These are phyloP conservation scores for Serendipita indica DNA, from an alignment of 768 basidiomycete genomes.

Conservation along the genomic window DNA sequence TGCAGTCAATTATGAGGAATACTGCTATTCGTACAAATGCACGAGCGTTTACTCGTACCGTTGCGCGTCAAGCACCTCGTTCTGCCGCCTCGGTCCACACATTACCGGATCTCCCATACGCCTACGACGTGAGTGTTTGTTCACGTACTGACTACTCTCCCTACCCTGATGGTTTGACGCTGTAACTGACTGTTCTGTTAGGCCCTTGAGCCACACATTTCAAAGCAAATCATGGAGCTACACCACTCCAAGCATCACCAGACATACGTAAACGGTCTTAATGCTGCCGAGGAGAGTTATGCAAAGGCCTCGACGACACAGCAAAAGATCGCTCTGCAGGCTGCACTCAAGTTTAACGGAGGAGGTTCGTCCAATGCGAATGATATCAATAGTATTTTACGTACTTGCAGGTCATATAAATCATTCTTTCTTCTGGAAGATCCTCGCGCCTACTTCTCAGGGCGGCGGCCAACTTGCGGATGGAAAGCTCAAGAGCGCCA, in stretches of 20 bases:
- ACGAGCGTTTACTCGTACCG: conserved; percentile 30
- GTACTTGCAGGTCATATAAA: conserved; percentile 70
- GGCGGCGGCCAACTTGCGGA: conserved; percentile 50
- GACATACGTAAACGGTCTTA: conserved; percentile 87
- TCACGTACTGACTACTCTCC: conserved; percentile 7
- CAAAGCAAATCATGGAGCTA: conserved; percentile 81
- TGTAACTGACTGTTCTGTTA: conserved; percentile 18
- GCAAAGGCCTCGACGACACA: conserved; percentile 47
- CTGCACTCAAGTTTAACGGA: conserved; percentile 95
- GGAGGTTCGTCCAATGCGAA: conserved; percentile 46
- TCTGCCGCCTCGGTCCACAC: conserved; percentile 48
- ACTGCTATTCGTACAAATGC: too few species aligned
- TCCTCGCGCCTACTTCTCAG: conserved; percentile 58
- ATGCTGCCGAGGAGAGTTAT: conserved; percentile 81
- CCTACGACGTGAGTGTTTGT: conserved; percentile 46
- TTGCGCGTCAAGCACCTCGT: conserved; percentile 30
- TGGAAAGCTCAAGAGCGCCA: conserved; percentile 49
- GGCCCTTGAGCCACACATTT: conserved; percentile 89
- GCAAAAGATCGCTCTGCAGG: conserved; percentile 70
- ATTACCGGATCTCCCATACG: conserved; percentile 65
- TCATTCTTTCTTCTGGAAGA: conserved; percentile 96
- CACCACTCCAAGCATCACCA: conserved; percentile 89
- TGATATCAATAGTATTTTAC: too few species aligned
- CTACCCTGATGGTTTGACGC: neutral
- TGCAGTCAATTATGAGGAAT: too few species aligned